These are phyloP conservation scores for Vicia sativa DNA, from an alignment of 306 rosid genomes.

Conservation along the genomic window DNA sequence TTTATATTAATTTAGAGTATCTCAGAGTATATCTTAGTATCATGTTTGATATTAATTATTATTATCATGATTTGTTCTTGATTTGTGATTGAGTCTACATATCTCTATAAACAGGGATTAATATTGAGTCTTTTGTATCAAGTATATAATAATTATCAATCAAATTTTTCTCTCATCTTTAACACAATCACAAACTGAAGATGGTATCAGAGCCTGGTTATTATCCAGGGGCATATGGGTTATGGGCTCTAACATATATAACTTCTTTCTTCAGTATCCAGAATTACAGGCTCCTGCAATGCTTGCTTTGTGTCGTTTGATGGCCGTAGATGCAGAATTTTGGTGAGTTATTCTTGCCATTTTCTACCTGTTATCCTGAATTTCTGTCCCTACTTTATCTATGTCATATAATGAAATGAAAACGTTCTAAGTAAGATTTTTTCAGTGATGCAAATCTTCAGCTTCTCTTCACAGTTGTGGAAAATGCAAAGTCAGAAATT, in stretches of 20 bases:
- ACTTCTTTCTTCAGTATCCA: constrained; percentile 68
- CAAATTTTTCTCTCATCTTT: too few relatives aligned
- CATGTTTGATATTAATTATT: too few relatives aligned
- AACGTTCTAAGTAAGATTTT: constrained; percentile 37
- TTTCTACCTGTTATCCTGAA: constrained; percentile 9
- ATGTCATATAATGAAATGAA: constrained; percentile 24
- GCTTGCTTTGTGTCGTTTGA: constrained; percentile 95
- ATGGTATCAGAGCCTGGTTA: too few relatives aligned
- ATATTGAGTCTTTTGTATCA: too few relatives aligned
- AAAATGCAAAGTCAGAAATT: constrained; percentile 72
- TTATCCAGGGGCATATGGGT: too few relatives aligned
- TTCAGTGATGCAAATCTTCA: constrained; percentile 89
- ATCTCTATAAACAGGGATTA: too few relatives aligned
- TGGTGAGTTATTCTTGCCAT: constrained; percentile 59
- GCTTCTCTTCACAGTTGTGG: constrained; percentile 92
- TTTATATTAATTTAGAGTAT: too few relatives aligned
- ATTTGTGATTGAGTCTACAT: too few relatives aligned
- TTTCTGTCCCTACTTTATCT: constrained; percentile 2
- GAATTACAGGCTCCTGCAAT: constrained; percentile 92
- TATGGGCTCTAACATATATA: background rate
- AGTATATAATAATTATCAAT: too few relatives aligned
- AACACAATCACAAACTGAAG: too few relatives aligned
- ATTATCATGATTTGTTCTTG: too few relatives aligned
- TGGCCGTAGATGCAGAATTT: constrained; percentile 89
- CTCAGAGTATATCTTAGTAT: too few relatives aligned